Evolutionary conservation across 192 early-diverging fungal species (phyloP).

Genomic region (Podila epigama): DNA sequence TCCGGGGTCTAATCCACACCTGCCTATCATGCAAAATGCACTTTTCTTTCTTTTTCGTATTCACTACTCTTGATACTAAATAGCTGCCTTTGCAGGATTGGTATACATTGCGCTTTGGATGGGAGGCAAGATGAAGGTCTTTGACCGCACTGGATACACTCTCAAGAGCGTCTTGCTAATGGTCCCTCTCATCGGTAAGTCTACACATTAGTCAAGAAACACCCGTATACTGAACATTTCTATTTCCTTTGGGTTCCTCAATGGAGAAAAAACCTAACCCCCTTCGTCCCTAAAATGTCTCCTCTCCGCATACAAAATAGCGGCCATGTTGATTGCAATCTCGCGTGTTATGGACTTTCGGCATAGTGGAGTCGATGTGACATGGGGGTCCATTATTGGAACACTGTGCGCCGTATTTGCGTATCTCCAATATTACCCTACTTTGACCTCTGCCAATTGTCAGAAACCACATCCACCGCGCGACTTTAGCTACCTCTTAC

Average conservation of each 20-base stretch:
- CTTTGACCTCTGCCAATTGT: background rate
- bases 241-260: too few relatives aligned
- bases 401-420: conserved; percentile 62
- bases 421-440: conserved; percentile 71
- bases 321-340: conserved; percentile 64
- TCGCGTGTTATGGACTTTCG: conserved; percentile 75
- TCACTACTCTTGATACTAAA: background rate
- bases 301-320: background rate
- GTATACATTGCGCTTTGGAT: conserved; percentile 68
- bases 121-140: conserved; percentile 69
- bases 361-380: conserved; percentile 76
- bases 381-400: conserved; percentile 61
- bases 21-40: background rate
- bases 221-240: background rate
- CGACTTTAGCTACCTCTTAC: background rate
- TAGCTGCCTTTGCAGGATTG: conserved; percentile 70
- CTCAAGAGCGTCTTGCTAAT: conserved; percentile 67
- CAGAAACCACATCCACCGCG: conserved; percentile 7
- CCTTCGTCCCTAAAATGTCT: background rate
- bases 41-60: background rate
- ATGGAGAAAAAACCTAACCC: background rate
- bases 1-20: too few relatives aligned
- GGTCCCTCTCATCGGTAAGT: conserved; percentile 52
- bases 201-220: too few relatives aligned
- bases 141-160: conserved; percentile 63